phyloP scores from a whole-genome alignment of 2,329 filamentous ascomycete species.

The Fusarium coffeatum region DNA sequence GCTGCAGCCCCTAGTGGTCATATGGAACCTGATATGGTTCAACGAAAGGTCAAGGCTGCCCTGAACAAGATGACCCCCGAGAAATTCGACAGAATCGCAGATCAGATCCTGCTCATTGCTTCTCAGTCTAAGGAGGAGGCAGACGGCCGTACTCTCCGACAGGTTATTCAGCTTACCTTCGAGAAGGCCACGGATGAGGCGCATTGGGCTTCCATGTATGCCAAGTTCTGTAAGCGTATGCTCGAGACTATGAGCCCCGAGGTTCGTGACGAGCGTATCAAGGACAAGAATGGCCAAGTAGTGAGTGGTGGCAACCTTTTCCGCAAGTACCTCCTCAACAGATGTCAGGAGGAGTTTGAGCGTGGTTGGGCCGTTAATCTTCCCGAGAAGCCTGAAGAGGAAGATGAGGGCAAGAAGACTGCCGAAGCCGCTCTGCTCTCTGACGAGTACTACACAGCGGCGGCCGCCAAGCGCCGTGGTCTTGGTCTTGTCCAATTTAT shows the following conservation, averaged over 20 bases:
- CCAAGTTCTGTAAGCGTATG: constrained; percentile 98
- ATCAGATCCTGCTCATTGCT: constrained; percentile 92
- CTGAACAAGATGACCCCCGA: constrained; percentile 99
- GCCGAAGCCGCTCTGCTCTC: constrained; percentile 86
- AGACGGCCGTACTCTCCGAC: constrained; percentile 92
- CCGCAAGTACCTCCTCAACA: constrained; percentile 98
- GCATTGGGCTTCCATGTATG: constrained; percentile 99
- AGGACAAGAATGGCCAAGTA: constrained; percentile 87
- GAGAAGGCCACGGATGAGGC: constrained; percentile 99
- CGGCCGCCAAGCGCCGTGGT: constrained; percentile 94
- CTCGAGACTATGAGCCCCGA: constrained; percentile 93
- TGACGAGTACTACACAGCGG: constrained; percentile 95
- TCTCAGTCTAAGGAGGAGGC: constrained; percentile 95
- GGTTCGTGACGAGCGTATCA: constrained; percentile 94
- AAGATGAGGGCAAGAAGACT: constrained; percentile 65
- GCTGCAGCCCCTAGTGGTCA: constrained; percentile 69
- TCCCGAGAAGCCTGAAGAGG: constrained; percentile 75
- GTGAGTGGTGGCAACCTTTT: constrained; percentile 94
- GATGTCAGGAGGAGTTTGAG: constrained; percentile 99
- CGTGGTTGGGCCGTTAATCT: constrained; percentile 95
- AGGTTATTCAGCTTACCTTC: constrained; percentile 98
- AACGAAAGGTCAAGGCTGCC: constrained; percentile 97
- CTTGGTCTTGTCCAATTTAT: constrained; percentile 99
- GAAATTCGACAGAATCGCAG: constrained; percentile 96
- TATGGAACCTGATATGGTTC: constrained; percentile 86